These are phyloP conservation scores for Hygrocybe punicea DNA, from an alignment of 768 basidiomycete species.

Conservation along the genomic window DNA sequence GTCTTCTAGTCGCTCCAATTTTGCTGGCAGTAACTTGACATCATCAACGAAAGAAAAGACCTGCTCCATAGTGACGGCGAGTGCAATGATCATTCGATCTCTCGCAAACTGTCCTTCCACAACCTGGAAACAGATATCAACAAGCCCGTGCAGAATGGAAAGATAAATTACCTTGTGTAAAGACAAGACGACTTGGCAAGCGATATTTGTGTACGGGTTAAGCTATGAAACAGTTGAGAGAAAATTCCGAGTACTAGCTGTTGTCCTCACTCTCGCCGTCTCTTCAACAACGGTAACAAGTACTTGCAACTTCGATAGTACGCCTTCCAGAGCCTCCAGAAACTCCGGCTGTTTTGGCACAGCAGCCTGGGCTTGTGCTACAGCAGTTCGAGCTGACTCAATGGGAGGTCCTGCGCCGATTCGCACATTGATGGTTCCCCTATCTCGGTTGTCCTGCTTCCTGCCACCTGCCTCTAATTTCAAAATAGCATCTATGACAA, in stretches of 20 bases:
- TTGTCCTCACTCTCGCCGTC: neutral
- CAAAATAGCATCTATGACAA: too few species aligned
- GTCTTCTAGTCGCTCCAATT: slow-evolving; percentile 23
- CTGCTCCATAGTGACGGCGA: slow-evolving; percentile 21
- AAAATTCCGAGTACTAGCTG: neutral
- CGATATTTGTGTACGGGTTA: neutral
- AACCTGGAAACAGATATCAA: neutral
- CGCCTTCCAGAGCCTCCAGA: neutral
- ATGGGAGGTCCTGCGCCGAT: too few species aligned
- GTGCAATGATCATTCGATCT: neutral
- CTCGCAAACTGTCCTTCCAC: neutral
- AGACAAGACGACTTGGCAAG: neutral
- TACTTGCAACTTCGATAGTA: neutral
- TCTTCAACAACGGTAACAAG: neutral
- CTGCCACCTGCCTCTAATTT: too few species aligned
- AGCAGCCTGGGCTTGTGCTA: too few species aligned
- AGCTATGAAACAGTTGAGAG: neutral
- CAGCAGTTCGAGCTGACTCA: too few species aligned
- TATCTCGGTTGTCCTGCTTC: too few species aligned
- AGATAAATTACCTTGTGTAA: neutral
- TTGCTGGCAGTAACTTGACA: slow-evolving; percentile 26
- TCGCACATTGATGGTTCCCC: too few species aligned
- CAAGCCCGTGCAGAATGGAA: neutral
- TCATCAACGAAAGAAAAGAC: slow-evolving; percentile 30
- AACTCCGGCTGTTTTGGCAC: slow-evolving; percentile 1